These are phyloP conservation scores for Metschnikowia borealis DNA, from an alignment of 805 yeast genomes.

Conservation along the genomic window DNA sequence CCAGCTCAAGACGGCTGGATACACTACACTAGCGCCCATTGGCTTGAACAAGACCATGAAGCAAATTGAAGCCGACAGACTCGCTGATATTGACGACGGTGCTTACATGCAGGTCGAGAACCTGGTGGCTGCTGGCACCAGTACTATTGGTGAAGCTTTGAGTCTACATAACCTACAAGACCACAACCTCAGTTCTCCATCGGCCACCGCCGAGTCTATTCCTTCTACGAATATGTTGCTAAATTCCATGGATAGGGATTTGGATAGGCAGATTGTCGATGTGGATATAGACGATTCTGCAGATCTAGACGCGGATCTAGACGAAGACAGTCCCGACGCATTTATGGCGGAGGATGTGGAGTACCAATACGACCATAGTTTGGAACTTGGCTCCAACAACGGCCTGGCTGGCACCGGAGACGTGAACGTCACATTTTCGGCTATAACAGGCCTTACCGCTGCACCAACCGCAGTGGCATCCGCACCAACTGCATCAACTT, in stretches of 20 bases:
- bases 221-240: not conserved
- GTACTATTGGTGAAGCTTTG: constrained; percentile 3
- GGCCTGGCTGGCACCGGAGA: constrained; percentile 9
- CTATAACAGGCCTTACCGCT: constrained; percentile 6
- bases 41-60: constrained; percentile 40
- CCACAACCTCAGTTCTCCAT: not conserved
- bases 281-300: constrained; percentile 19
- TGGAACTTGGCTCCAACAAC: constrained; percentile 7
- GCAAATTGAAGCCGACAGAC: constrained; percentile 25
- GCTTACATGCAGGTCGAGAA: constrained; percentile 15
- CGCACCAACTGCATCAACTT: constrained; percentile 1
- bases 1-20: constrained; percentile 32
- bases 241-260: constrained; percentile 12
- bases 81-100: constrained; percentile 10
- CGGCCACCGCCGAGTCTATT: not conserved
- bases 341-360: constrained; percentile 48
- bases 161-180: not conserved
- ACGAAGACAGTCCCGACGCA: constrained; percentile 38
- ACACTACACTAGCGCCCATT: constrained; percentile 32
- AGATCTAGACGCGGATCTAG: constrained; percentile 20
- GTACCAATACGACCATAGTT: constrained; percentile 38
- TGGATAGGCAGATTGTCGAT: constrained; percentile 21
- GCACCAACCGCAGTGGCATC: constrained; percentile 1
- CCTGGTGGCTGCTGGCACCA: constrained; percentile 8
- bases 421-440: constrained; percentile 7